These are phyloP conservation scores for Serpula lacrymans DNA, from an alignment of 768 basidiomycete genomes.

Conservation along the genomic window DNA sequence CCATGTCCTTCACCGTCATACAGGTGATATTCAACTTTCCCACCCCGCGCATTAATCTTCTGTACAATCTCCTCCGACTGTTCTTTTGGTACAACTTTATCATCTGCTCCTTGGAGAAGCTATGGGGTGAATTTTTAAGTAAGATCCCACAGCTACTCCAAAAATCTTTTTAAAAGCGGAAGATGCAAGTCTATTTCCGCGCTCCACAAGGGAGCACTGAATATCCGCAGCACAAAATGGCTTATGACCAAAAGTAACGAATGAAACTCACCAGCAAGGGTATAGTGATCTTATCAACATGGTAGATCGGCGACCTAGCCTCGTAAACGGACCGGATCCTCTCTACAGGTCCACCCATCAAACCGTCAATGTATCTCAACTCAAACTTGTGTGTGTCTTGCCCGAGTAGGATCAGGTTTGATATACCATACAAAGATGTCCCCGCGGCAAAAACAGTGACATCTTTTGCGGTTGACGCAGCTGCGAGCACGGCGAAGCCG, in stretches of 20 bases:
- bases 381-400: conserved; percentile 68
- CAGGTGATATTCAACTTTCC: conserved; percentile 31
- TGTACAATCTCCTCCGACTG: conserved; percentile 35
- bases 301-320: conserved; percentile 53
- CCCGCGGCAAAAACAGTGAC: conserved; percentile 53
- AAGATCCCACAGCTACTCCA: no score
- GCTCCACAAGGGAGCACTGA: conserved; percentile 2
- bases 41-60: neutral
- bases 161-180: no score
- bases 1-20: conserved; percentile 46
- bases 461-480: conserved; percentile 39
- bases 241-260: neutral
- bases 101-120: conserved; percentile 59
- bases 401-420: conserved; percentile 49
- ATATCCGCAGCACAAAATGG: conserved; percentile 8
- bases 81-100: conserved; percentile 59
- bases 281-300: conserved; percentile 53
- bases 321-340: conserved; percentile 49
- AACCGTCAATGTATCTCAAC: conserved; percentile 47
- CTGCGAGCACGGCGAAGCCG: conserved; percentile 57
- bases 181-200: no score
- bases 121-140: conserved; percentile 17
- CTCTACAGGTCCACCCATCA: conserved; percentile 49
- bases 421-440: conserved; percentile 59
- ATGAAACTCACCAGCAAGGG: conserved; percentile 50